Conservation (phyloP, 768 basidiomycete species). For the Pholiota molesta region DNA sequence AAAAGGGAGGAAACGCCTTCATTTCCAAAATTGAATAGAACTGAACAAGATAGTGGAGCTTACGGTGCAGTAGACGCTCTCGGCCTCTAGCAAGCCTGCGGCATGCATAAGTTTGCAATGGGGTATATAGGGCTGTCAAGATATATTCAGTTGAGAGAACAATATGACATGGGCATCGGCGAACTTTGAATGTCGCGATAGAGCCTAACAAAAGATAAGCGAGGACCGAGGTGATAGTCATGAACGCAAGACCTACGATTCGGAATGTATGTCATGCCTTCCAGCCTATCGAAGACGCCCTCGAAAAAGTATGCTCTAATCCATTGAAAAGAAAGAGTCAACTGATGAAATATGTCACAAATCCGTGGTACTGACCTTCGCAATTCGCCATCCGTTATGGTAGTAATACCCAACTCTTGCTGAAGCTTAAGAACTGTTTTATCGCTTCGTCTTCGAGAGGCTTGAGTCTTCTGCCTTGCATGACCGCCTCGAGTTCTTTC, state of each 20-base stretch:
- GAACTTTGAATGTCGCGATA: constrained; percentile 54
- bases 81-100: constrained; percentile 39
- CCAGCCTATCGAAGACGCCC: constrained; percentile 67
- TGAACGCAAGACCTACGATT: constrained; percentile 38
- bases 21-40: background rate
- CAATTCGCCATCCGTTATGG: constrained; percentile 67
- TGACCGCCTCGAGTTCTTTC: constrained; percentile 45
- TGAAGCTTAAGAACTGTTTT: constrained; percentile 56
- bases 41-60: constrained; percentile 26
- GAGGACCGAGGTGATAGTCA: background rate
- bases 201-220: constrained; percentile 35
- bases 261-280: constrained; percentile 60
- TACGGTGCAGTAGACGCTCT: constrained; percentile 48
- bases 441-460: constrained; percentile 57
- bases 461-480: constrained; percentile 43
- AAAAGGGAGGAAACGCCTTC: background rate
- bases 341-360: constrained; percentile 1
- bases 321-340: constrained; percentile 3
- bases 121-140: constrained; percentile 45
- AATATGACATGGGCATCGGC: background rate
- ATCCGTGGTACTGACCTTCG: constrained; percentile 31
- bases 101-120: constrained; percentile 46
- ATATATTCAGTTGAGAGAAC: constrained; percentile 7
- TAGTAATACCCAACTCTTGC: constrained; percentile 54
- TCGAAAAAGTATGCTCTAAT: constrained; percentile 60